A percentile compares a stretch with the other conserved stretches of the same genome.
Conservation (phyloP, 2,329 filamentous ascomycete genomes). For the Magnaporthiopsis poae region DNA sequence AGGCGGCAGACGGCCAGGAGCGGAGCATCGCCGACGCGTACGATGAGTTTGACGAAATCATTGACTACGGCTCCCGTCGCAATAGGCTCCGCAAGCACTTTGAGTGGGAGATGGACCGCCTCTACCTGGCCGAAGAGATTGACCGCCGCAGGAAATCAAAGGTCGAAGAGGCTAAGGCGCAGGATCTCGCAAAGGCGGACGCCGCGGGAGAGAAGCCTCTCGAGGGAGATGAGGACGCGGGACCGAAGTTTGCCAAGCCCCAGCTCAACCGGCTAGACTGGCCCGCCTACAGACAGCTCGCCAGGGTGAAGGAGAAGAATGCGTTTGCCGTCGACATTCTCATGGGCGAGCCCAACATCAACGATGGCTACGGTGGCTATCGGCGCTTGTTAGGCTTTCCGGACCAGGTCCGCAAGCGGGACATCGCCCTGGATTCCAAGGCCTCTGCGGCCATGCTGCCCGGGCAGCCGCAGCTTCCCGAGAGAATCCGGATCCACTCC, state of each 20-base stretch:
- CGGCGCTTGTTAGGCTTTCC: neutral
- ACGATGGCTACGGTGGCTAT: neutral
- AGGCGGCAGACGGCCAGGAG: neutral
- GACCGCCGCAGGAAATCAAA: neutral
- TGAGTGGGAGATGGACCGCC: slow-evolving; percentile 12
- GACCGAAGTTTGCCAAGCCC: neutral
- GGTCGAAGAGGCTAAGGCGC: neutral
- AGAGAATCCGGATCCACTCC: slow-evolving; percentile 13
- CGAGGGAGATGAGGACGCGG: neutral
- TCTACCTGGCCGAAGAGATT: slow-evolving; percentile 3
- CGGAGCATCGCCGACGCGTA: too few relatives aligned
- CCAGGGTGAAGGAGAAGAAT: neutral
- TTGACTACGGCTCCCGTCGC: slow-evolving; percentile 6
- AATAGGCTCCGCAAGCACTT: slow-evolving; percentile 10
- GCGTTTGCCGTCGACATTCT: neutral
- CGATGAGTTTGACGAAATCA: neutral
- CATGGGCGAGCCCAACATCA: slow-evolving; percentile 1
- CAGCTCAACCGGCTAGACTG: neutral
- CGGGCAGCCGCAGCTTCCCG: slow-evolving; percentile 8
- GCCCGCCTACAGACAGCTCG: neutral
- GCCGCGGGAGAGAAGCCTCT: neutral
- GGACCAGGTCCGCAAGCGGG: neutral
- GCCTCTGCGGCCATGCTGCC: neutral
- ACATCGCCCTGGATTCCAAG: neutral
- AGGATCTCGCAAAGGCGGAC: neutral